Evolutionary conservation across 1,139 yeast genomes (phyloP), one percentile per base, ranked within the genome.

Genomic region (Taphrina communis): DNA sequence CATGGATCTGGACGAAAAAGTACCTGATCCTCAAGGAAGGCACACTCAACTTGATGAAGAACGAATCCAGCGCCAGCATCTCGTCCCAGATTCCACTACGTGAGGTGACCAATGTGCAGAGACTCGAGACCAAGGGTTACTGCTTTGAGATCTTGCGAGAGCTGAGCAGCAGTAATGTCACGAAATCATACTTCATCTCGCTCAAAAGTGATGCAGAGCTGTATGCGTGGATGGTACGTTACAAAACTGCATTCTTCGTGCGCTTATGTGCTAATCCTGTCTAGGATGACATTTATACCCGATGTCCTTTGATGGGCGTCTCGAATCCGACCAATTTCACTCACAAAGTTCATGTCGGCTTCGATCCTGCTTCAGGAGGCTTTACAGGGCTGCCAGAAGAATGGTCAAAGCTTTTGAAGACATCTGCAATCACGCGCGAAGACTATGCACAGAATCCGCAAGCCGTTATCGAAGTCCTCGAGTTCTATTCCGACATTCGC

Each of bases 221-320:
- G 73, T 86, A 90, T 77, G 88, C 90, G 72, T 93, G 99, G 99
- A 84, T 93, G 72, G 97, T 94, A 78, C 89, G 91, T n/a, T 1
- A 25, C 31, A 25, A 25, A 1, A 25, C 31, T 25, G 31, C 0
- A 25, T 25, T 25, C 4, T 2, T 25, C 4, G 4, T 25, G 31
- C 31, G 31, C 31, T 25, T 4, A 25, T 2, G 31, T 25, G 48
- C 48, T 44, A 12, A 44, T 44, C 8, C 6, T 14, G 12, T 14
- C 39, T 42, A 53, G 53, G 66, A 53, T 17, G 66, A 53, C 9
- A 66, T 60, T 35, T 56, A 52, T 39, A 55, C 73, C 71, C 70
- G 90, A 77, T 90, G 96, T 74, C 97, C 97, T 0, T 81, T 88
- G 72, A 84, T 88, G 67, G 88, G 93, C 85, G 84, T 81, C n/a